Evolutionary conservation across 1,284 basidiomycete species (phyloP).

Genomic region (Meripilus lineatus): DNA sequence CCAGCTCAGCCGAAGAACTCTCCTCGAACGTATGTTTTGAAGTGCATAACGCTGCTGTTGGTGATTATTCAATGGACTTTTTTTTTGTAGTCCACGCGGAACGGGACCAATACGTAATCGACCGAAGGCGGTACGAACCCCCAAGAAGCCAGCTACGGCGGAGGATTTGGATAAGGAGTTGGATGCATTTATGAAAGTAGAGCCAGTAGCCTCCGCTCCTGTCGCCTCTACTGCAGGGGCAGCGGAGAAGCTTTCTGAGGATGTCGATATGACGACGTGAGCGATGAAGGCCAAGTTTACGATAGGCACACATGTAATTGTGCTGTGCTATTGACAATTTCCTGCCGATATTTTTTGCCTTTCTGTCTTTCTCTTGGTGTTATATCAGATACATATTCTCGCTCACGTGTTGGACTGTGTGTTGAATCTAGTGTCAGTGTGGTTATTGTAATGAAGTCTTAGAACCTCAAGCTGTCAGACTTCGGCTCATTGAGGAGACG

Average conservation of each 20-base stretch:
- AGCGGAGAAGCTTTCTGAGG: conserved; percentile 21
- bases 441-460: too few relatives aligned
- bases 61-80: background rate
- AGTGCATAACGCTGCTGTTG: conserved; percentile 9
- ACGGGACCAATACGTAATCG: conserved; percentile 6
- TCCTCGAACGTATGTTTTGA: conserved; percentile 21
- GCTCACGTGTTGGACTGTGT: too few relatives aligned
- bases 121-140: conserved; percentile 25
- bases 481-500: too few relatives aligned
- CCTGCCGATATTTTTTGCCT: too few relatives aligned
- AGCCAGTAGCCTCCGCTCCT: conserved; percentile 25
- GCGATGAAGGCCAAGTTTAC: too few relatives aligned
- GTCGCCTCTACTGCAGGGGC: conserved; percentile 2
- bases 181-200: conserved; percentile 84
- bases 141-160: conserved; percentile 63
- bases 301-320: too few relatives aligned
- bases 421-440: too few relatives aligned
- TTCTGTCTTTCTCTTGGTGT: too few relatives aligned
- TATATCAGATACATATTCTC: too few relatives aligned
- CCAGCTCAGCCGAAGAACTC: conserved; percentile 7
- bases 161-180: conserved; percentile 89
- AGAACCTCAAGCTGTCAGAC: too few relatives aligned
- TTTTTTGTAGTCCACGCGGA: background rate
- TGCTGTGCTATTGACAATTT: too few relatives aligned
- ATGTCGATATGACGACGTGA: conserved; percentile 49